Base-by-base conservation (phyloP, 345 rosid species). In the Heritiera fomes region DNA sequence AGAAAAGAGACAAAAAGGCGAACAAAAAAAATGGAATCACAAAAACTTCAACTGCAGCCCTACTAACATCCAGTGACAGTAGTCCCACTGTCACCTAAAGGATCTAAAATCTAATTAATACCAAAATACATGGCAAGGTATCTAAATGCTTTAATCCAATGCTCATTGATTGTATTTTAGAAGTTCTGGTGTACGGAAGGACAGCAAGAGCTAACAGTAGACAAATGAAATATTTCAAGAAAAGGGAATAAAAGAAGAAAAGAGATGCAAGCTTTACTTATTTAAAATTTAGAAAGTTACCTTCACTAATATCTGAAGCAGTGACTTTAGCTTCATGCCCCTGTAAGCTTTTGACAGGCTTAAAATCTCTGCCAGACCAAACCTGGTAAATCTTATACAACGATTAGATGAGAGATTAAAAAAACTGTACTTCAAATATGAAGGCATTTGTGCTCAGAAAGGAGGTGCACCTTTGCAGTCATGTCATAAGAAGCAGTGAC, bases 401-500 rank as follows among this genome's bases (percentile, higher is more conserved):
- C 32, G 40, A 59, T 61, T 28, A 78, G 77, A 81, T 61, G 63
- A 82, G 47, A 41, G 45, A 47, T 53, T 52, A 78, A 64, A 62
- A 81, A 32, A 78, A 82, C 66, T 7, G 60, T 49, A 78, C 59
- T 47, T 4, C 20, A 70, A 47, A 38, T 61, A 3, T 64, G 60
- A 40, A 5, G 14, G 12, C 0, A 55, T 20, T 45, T 59, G 8
- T 8, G 43, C 40, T 75, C 2, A 61, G 45, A 84, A 67, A 75
- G 60, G 81, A 82, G 32, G 2, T 15, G 55, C 77, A 92, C 99
- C 97, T 96, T 96, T 11, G 90, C 93, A 46, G 90, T 92, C 91
- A 82, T 96, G 92, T 96, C 98, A 85, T 88, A 96, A 14, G 98
- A 93, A n/a, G 97, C 91, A 67, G 99, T 94, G 77, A 91, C 95